Evolutionary conservation across 352 stramenopile genomes (phyloP).

Genomic region (Blastocystis sp.): DNA sequence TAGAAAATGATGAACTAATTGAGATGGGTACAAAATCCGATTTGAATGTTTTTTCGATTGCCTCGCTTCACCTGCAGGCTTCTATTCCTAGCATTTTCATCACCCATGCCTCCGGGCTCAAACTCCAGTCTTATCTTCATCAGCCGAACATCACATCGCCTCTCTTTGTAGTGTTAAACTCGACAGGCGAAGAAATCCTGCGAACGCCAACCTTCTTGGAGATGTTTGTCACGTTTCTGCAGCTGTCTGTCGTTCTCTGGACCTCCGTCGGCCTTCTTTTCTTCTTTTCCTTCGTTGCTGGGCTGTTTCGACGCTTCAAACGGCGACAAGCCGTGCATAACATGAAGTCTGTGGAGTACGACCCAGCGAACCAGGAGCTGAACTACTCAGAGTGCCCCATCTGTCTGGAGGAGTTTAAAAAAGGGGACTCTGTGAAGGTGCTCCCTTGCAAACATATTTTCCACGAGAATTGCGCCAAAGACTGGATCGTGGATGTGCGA

Average conservation of each 20-base stretch:
- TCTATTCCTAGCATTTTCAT: slow-evolving; percentile 34
- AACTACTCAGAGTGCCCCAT: slow-evolving; percentile 15
- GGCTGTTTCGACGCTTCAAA: background rate
- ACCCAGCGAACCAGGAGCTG: background rate
- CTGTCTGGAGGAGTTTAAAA: slow-evolving; percentile 21
- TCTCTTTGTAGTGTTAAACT: background rate
- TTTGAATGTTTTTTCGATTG: background rate
- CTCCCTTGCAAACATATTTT: slow-evolving; percentile 18
- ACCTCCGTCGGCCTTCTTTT: background rate
- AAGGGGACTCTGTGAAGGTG: background rate
- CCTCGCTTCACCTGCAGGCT: background rate
- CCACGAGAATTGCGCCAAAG: background rate
- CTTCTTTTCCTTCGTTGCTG: background rate
- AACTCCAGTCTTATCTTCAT: background rate
- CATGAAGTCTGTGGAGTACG: background rate
- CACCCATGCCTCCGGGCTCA: background rate
- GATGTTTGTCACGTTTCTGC: slow-evolving; percentile 39
- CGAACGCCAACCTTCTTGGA: background rate
- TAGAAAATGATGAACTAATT: background rate
- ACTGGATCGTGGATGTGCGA: slow-evolving; percentile 33
- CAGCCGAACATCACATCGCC: background rate
- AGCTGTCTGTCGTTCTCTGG: slow-evolving; percentile 15
- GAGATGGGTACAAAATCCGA: slow-evolving; percentile 14
- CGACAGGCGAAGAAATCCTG: background rate
- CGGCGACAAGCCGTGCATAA: background rate